phyloP scores from a whole-genome alignment of 345 rosid species.

The Psidium friedrichsthalianum region DNA sequence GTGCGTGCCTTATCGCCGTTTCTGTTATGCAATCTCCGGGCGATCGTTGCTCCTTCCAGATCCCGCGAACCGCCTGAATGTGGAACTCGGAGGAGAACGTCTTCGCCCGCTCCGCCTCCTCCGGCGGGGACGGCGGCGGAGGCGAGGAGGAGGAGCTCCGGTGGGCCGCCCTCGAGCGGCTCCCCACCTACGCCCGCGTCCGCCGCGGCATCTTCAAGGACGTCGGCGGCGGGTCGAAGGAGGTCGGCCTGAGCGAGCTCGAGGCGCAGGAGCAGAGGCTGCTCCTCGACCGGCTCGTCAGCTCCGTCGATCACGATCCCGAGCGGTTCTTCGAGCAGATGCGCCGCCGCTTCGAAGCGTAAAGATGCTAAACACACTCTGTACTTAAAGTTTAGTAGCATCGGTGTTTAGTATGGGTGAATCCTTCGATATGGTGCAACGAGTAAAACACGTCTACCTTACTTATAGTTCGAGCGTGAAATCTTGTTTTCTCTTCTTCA shows the following conservation, averaged over 20 bases:
- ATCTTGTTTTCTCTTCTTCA: neutral
- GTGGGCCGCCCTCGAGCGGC: constrained; percentile 89
- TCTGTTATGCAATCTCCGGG: neutral
- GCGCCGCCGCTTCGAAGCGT: constrained; percentile 71
- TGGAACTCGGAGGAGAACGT: constrained; percentile 81
- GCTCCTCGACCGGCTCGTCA: constrained; percentile 59
- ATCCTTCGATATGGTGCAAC: neutral
- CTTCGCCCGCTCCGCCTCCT: constrained; percentile 60
- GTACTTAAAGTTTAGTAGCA: neutral
- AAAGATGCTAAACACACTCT: neutral
- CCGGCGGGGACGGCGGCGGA: constrained; percentile 37
- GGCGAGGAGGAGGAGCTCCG: constrained; percentile 83
- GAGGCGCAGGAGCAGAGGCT: constrained; percentile 59
- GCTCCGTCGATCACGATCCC: constrained; percentile 73
- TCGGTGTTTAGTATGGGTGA: neutral
- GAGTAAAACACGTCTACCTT: neutral
- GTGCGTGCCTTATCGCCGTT: neutral
- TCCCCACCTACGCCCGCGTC: constrained; percentile 66
- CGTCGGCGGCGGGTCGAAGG: constrained; percentile 52
- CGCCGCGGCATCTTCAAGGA: constrained; percentile 75
- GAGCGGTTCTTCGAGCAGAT: constrained; percentile 76
- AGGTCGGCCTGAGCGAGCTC: constrained; percentile 62
- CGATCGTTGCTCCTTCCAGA: neutral
- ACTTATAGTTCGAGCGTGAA: neutral
- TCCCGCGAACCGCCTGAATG: constrained; percentile 27